These are phyloP conservation scores for Conoideocrella luteorostrata DNA, from an alignment of 2,329 filamentous ascomycete species.

Conservation along the genomic window DNA sequence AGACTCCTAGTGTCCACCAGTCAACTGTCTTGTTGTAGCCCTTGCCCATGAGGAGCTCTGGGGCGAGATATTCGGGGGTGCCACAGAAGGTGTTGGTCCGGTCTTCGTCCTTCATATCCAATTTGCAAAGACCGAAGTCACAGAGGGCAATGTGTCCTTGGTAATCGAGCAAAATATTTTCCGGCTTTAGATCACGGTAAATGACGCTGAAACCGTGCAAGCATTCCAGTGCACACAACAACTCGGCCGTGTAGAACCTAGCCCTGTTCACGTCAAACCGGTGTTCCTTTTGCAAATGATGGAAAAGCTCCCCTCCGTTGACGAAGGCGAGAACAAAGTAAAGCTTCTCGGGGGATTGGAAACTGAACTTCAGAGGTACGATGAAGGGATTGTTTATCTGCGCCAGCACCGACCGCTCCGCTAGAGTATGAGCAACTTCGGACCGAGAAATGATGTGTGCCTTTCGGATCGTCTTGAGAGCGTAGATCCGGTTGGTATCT, in stretches of 20 bases:
- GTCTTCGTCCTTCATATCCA: conserved; percentile 99
- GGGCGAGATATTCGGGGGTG: conserved; percentile 93
- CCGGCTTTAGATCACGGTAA: conserved; percentile 69
- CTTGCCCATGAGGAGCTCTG: conserved; percentile 84
- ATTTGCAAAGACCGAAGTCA: conserved; percentile 95
- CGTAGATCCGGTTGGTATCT: conserved; percentile 95
- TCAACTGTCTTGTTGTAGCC: conserved; percentile 98
- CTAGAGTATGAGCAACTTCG: conserved; percentile 93
- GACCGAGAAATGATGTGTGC: conserved; percentile 98
- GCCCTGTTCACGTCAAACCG: conserved; percentile 96
- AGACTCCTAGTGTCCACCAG: conserved; percentile 97
- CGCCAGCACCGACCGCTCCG: conserved; percentile 93
- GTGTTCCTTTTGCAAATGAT: conserved; percentile 93
- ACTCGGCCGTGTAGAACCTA: conserved; percentile 93
- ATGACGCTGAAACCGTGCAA: conserved; percentile 98
- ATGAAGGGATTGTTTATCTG: conserved; percentile 99
- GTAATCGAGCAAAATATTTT: conserved; percentile 97
- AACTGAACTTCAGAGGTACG: conserved; percentile 96
- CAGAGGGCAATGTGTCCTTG: conserved; percentile 96
- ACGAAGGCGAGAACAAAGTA: conserved; percentile 97
- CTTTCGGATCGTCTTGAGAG: conserved; percentile 98
- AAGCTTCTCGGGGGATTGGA: conserved; percentile 97
- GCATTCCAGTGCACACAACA: conserved; percentile 91
- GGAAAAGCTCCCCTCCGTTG: conserved; percentile 95
- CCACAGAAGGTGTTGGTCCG: conserved; percentile 97